A percentile compares a stretch with the other conserved stretches of the same genome.
These are phyloP conservation scores for Keqinozyma sinolaborantium DNA, from an alignment of 1,139 yeast species.

Conservation along the genomic window DNA sequence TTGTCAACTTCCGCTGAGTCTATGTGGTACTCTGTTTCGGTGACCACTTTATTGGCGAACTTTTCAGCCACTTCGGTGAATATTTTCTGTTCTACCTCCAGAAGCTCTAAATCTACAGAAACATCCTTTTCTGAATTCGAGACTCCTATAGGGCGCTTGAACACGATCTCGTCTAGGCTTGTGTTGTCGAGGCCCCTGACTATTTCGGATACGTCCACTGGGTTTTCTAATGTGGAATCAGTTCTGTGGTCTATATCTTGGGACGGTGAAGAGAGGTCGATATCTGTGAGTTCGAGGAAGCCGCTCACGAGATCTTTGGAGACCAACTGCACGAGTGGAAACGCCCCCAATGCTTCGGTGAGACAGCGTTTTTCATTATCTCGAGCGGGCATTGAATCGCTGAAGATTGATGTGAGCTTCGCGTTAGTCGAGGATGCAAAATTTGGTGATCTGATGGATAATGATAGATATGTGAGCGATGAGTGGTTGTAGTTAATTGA, in stretches of 20 bases:
- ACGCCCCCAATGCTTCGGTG: not conserved
- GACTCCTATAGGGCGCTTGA: not conserved
- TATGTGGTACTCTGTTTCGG: not conserved
- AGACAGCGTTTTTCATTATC: not conserved
- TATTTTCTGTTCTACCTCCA: not conserved
- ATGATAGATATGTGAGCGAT: too few relatives aligned
- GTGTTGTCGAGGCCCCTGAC: not conserved
- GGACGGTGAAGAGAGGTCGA: not conserved
- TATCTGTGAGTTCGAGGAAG: conserved; percentile 4
- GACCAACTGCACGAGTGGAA: conserved; percentile 19
- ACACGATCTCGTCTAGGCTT: not conserved
- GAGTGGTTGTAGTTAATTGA: too few relatives aligned
- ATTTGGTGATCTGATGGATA: too few relatives aligned
- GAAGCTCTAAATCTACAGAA: not conserved
- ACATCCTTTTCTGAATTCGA: not conserved
- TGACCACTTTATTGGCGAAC: not conserved
- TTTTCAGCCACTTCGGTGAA: not conserved
- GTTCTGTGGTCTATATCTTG: not conserved
- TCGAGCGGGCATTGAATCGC: not conserved
- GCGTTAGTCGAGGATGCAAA: too few relatives aligned
- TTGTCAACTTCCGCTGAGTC: not conserved
- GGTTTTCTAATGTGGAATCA: too few relatives aligned
- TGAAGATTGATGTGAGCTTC: too few relatives aligned
- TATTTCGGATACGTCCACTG: too few relatives aligned
- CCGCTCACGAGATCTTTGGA: conserved; percentile 24